These are phyloP conservation scores for Candida peoriensis DNA, from an alignment of 805 yeast species.

Conservation along the genomic window DNA sequence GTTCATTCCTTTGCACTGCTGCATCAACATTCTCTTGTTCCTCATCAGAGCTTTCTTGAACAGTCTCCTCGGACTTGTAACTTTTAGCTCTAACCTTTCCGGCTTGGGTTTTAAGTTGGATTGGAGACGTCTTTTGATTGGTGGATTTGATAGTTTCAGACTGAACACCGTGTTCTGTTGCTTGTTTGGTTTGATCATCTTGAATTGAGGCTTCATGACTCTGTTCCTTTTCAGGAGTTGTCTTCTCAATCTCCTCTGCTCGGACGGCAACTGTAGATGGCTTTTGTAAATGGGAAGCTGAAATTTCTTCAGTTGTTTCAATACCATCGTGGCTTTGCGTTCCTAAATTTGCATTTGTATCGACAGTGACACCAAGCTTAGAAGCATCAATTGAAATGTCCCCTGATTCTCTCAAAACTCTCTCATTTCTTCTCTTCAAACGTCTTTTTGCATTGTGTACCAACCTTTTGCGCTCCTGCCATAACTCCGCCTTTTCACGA, in stretches of 20 bases:
- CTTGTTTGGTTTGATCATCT: too few relatives aligned
- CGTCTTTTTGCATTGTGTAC: constrained; percentile 10
- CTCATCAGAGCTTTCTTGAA: not conserved
- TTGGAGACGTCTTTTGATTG: not conserved
- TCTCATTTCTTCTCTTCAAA: not conserved
- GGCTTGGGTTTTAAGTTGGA: not conserved
- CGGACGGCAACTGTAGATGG: too few relatives aligned
- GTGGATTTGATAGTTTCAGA: not conserved
- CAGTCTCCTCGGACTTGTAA: not conserved
- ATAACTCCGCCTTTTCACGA: constrained; percentile 1
- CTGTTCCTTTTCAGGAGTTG: too few relatives aligned
- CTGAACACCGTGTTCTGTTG: too few relatives aligned
- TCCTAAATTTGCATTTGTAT: too few relatives aligned
- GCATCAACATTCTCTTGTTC: not conserved
- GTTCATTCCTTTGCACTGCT: not conserved
- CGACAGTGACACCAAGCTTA: too few relatives aligned
- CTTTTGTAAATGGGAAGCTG: too few relatives aligned
- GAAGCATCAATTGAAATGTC: too few relatives aligned
- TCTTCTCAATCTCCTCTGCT: too few relatives aligned
- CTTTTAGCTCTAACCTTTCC: not conserved
- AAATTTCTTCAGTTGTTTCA: too few relatives aligned
- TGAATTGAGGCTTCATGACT: too few relatives aligned
- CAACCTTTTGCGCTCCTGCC: constrained; percentile 4
- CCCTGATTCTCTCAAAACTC: not conserved
- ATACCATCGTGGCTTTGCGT: too few relatives aligned